Conservation (phyloP, 2,329 filamentous ascomycete genomes). For the Helotiales sp. region DNA sequence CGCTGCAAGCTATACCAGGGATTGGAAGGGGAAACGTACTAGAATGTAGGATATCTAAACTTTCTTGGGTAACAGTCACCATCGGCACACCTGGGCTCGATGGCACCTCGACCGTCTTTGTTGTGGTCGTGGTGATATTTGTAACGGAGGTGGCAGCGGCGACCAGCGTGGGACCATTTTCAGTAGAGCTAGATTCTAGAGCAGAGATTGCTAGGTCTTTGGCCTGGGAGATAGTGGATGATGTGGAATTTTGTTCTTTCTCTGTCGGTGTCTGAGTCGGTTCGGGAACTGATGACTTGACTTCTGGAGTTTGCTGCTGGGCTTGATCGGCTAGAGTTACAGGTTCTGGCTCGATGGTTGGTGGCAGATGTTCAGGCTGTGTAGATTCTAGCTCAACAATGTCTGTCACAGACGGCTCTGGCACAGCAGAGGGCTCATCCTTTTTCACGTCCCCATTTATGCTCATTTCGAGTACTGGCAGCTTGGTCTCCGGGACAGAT, state of each 20-base stretch:
- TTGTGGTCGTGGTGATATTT: conserved; percentile 9
- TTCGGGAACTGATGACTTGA: background rate
- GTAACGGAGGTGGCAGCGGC: background rate
- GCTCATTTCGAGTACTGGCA: background rate
- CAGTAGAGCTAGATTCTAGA: background rate
- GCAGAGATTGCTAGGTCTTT: conserved; percentile 2
- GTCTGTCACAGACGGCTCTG: background rate
- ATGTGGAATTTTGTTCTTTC: background rate
- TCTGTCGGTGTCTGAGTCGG: background rate
- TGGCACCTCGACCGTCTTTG: conserved; percentile 3
- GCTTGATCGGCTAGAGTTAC: background rate
- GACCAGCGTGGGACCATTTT: background rate
- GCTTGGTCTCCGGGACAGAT: background rate
- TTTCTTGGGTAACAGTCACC: conserved; percentile 21
- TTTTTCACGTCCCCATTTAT: background rate
- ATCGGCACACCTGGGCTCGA: background rate
- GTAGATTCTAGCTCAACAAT: background rate
- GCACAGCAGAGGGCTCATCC: background rate
- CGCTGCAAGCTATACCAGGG: no score
- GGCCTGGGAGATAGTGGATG: background rate
- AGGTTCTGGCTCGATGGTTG: background rate
- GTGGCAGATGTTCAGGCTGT: no score
- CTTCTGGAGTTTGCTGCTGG: background rate
- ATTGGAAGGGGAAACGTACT: conserved; percentile 18
- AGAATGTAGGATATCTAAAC: conserved; percentile 23